Base-by-base conservation (phyloP, 352 stramenopile genomes). In the Phytopythium mirpurense region DNA sequence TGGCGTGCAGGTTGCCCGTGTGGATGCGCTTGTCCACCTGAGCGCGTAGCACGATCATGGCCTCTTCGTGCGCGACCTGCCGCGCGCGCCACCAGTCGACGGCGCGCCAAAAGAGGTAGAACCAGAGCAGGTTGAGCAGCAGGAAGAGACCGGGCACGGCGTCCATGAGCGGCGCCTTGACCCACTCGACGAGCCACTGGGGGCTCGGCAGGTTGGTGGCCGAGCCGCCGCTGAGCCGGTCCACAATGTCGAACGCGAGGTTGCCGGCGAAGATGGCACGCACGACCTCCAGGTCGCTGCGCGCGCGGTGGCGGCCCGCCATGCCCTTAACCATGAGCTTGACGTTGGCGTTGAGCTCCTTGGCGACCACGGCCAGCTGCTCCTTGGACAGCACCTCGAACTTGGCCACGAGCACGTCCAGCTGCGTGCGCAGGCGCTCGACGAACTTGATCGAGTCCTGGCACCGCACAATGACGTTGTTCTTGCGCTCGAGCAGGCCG, bases 391-490 rank as follows among this genome's bases (percentile, higher is more conserved):
- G 83, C 47, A 98, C 72, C 56, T 97, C 90, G 38, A 92, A 90
- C 45, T 93, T 83, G 18, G 88, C 80, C 31, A 86, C 90, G 45
- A 78, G 72, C 27, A 98, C 77, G 27, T 70, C 68, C 8, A 51
- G 14, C 4, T 63, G 72, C 50, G 79, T 80, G 38, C 73, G 62
- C 12, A 71, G 71, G 41, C 83, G 77, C 42, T 86, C 81, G 49
- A 86, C 62, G 47, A 97, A 86, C 51, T 98, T 98, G 66, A 98
- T 98, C 11, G 97, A 85, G 68, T 98, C 95, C 50, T 94, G 96
- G 37, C 91, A 96, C 24, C 93, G 79, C 36, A 95, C 62, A 44
- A 97, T 67, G 9, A 99, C 86, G 55, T 93, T 94, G 47, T 94
- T 90, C 56, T 94, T 91, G 36, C 76, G 77, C 42, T 89, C 81